Evolutionary conservation across 202 grass and related monocot genomes (phyloP).

Genomic region (Digitaria exilis): DNA sequence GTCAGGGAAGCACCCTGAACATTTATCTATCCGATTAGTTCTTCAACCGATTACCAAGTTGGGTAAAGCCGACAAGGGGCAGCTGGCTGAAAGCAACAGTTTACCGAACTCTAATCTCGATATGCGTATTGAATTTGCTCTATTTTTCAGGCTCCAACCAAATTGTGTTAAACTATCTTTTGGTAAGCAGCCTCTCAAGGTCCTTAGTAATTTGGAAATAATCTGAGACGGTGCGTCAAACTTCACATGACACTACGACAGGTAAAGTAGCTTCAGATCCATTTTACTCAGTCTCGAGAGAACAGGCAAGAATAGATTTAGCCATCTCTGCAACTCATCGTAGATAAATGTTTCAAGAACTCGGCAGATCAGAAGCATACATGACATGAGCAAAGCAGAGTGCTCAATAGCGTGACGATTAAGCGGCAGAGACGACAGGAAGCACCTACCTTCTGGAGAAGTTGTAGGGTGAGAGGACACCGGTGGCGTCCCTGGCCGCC

Average conservation of each 20-base stretch:
- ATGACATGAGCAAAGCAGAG: constrained; percentile 8
- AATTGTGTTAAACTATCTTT: no score
- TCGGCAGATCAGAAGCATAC: neutral
- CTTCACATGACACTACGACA: neutral
- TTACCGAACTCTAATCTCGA: neutral
- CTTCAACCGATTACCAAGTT: neutral
- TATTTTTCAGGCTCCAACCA: neutral
- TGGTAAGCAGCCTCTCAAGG: neutral
- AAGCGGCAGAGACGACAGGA: neutral
- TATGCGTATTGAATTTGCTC: neutral
- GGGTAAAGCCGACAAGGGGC: neutral
- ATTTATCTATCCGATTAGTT: neutral
- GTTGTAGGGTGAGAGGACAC: constrained; percentile 14
- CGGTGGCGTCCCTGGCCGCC: constrained; percentile 22
- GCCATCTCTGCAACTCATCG: neutral
- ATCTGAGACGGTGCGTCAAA: neutral
- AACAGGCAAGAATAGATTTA: neutral
- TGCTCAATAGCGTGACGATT: neutral
- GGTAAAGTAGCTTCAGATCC: neutral
- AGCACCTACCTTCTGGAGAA: neutral
- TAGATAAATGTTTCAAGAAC: neutral
- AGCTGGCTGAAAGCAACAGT: neutral
- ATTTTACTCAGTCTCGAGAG: neutral
- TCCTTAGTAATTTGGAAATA: neutral
- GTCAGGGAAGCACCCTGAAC: neutral